A percentile compares a stretch with the other conserved stretches of the same genome.
Conservation (phyloP, 129 eudicot genomes). For the Tagetes patula region DNA sequence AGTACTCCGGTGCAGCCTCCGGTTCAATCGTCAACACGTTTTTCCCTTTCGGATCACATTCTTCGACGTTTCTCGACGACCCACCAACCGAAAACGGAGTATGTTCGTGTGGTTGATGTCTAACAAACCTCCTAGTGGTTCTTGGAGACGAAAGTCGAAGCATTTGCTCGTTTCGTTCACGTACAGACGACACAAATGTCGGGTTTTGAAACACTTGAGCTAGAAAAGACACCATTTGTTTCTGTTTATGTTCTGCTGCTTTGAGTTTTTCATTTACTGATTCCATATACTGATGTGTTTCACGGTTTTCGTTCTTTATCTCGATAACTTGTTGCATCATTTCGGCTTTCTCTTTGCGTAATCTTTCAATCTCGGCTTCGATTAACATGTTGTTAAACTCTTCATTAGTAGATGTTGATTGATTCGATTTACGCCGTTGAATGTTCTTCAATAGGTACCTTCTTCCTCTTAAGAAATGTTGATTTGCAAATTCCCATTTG, state of each 20-base stretch:
- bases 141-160: slow-evolving; percentile 39
- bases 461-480: slow-evolving; percentile 58
- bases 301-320: slow-evolving; percentile 61
- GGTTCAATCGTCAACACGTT: slow-evolving; percentile 19
- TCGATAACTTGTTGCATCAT: slow-evolving; percentile 76
- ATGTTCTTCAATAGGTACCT: slow-evolving; percentile 73
- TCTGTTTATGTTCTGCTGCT: slow-evolving; percentile 74
- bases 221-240: slow-evolving; percentile 75
- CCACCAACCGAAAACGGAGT: background rate
- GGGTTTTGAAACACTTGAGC: slow-evolving; percentile 66
- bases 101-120: slow-evolving; percentile 51
- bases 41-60: slow-evolving; percentile 42
- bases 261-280: slow-evolving; percentile 58
- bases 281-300: slow-evolving; percentile 57
- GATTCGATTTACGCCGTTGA: slow-evolving; percentile 62
- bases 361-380: slow-evolving; percentile 55
- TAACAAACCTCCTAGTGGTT: slow-evolving; percentile 47
- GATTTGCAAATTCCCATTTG: slow-evolving; percentile 82
- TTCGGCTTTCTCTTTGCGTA: slow-evolving; percentile 55
- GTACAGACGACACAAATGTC: slow-evolving; percentile 13
- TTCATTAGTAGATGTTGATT: slow-evolving; percentile 6
- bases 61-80: slow-evolving; percentile 17
- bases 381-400: slow-evolving; percentile 26
- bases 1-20: slow-evolving; percentile 38
- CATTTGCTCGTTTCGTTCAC: slow-evolving; percentile 34